A percentile compares a stretch with the other conserved stretches of the same genome.
Conservation (phyloP, 768 basidiomycete genomes). For the Boletus huronensis region DNA sequence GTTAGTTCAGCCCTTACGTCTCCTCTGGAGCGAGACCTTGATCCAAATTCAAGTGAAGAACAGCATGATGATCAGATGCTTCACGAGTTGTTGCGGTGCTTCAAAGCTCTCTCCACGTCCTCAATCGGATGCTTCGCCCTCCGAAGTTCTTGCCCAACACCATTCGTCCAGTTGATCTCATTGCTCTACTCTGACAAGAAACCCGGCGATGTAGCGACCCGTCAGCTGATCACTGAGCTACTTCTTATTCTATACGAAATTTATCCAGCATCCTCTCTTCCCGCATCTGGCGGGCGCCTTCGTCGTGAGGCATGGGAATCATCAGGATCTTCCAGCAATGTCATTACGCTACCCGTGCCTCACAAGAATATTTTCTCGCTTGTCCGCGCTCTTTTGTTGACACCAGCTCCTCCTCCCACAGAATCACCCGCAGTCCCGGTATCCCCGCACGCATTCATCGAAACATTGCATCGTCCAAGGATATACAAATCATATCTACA, state of each 20-base stretch:
- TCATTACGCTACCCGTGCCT: slow-evolving; percentile 66
- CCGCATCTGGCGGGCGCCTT: slow-evolving; percentile 42
- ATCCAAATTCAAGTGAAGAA: slow-evolving; percentile 67
- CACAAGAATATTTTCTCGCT: slow-evolving; percentile 73
- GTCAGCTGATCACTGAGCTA: slow-evolving; percentile 88
- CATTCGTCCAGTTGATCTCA: slow-evolving; percentile 78
- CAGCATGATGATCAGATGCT: slow-evolving; percentile 96
- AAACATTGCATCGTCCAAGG: slow-evolving; percentile 59
- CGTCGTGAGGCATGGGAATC: slow-evolving; percentile 58
- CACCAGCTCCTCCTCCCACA: slow-evolving; percentile 60
- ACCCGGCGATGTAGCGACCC: slow-evolving; percentile 87
- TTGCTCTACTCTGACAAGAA: slow-evolving; percentile 97
- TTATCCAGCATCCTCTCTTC: slow-evolving; percentile 70
- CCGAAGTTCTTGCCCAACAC: slow-evolving; percentile 83
- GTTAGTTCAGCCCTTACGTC: slow-evolving; percentile 41
- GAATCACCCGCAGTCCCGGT: slow-evolving; percentile 60
- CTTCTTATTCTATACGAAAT: slow-evolving; percentile 85
- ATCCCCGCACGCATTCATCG: slow-evolving; percentile 81
- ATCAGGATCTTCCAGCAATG: slow-evolving; percentile 40
- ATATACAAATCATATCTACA: slow-evolving; percentile 80
- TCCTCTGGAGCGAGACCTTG: neutral
- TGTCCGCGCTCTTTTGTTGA: slow-evolving; percentile 71
- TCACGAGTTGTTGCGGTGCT: slow-evolving; percentile 87
- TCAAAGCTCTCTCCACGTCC: slow-evolving; percentile 91
- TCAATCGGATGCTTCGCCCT: slow-evolving; percentile 87